These are phyloP conservation scores for Physocladia obscura DNA, from an alignment of 192 early-diverging fungal species.

Conservation along the genomic window DNA sequence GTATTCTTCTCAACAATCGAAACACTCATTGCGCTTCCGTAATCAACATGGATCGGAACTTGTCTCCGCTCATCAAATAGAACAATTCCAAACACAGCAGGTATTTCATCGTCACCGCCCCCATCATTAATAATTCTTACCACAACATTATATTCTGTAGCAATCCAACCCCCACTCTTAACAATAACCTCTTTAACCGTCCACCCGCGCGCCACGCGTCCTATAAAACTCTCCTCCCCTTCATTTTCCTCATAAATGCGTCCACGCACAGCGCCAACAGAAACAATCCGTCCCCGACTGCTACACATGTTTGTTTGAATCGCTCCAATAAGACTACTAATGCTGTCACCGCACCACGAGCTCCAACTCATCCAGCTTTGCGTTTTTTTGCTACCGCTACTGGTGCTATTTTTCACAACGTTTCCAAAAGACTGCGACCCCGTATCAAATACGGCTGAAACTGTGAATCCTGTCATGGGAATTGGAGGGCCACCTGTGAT, in stretches of 20 bases:
- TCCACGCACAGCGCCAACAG: conserved; percentile 14
- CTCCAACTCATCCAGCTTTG: conserved; percentile 26
- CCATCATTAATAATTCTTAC: background rate
- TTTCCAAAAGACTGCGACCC: too few species aligned
- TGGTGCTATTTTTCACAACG: background rate
- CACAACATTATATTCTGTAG: background rate
- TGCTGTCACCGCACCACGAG: conserved; percentile 21
- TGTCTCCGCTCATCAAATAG: conserved; percentile 1
- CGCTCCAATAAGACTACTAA: conserved; percentile 16
- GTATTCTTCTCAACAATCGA: background rate
- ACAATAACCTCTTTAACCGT: background rate
- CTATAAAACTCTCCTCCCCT: background rate
- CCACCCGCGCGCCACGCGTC: background rate
- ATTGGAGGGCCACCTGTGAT: conserved; percentile 25
- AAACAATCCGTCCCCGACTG: conserved; percentile 13
- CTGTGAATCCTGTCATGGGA: conserved; percentile 16
- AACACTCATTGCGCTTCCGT: background rate
- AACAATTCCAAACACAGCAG: conserved; percentile 2
- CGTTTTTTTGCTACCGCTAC: background rate
- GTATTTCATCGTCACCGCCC: background rate
- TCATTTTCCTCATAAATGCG: conserved; percentile 1
- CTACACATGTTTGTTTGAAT: conserved; percentile 25
- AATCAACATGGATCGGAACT: conserved; percentile 15
- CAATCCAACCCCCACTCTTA: conserved; percentile 11
- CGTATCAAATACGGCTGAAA: conserved; percentile 13